phyloP scores from a whole-genome alignment of 345 rosid genomes.

The Geranium rotundifolium region DNA sequence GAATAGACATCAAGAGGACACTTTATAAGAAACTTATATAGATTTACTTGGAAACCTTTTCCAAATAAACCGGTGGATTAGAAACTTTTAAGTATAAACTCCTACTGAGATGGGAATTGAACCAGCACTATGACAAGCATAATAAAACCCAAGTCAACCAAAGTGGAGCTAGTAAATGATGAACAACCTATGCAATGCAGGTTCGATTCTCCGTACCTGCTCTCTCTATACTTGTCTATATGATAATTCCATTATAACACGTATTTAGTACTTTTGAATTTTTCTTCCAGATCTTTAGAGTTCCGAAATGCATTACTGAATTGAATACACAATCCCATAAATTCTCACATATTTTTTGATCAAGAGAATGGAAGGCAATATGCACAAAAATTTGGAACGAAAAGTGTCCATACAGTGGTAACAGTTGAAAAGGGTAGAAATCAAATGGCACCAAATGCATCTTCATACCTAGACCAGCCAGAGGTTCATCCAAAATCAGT shows the following conservation, averaged over 20 bases:
- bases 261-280: too few species aligned
- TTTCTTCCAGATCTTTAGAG: too few species aligned
- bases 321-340: neutral
- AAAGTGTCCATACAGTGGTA: neutral
- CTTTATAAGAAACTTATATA: too few species aligned
- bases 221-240: neutral
- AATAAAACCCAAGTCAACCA: neutral
- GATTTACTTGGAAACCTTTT: neutral
- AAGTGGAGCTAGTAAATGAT: neutral
- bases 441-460: slow-evolving; percentile 11
- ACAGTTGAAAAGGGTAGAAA: slow-evolving; percentile 2
- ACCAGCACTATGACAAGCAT: neutral
- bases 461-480: slow-evolving; percentile 85
- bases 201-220: neutral
- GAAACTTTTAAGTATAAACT: neutral
- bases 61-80: neutral
- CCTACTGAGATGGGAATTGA: neutral
- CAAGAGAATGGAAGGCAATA: too few species aligned
- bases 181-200: neutral
- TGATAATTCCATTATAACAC: too few species aligned
- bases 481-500: slow-evolving; percentile 86
- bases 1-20: too few species aligned
- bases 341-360: neutral
- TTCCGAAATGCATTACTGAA: neutral
- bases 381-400: neutral